These are phyloP conservation scores for Chytridium lagenaria DNA, from an alignment of 371 early-diverging fungal species.

Conservation along the genomic window DNA sequence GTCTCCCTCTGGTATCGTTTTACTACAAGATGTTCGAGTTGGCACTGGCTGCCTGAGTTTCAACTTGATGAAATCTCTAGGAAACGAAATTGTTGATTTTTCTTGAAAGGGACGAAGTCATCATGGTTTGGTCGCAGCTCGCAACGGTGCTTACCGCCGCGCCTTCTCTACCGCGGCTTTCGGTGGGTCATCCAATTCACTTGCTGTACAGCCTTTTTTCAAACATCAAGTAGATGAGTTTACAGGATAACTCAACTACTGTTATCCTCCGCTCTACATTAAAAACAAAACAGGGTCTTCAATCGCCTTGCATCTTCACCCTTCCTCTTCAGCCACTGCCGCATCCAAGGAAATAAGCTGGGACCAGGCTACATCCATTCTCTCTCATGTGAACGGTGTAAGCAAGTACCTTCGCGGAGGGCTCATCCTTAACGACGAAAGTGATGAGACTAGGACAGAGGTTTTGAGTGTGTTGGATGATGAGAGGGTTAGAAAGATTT, in stretches of 20 bases:
- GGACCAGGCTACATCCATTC: conserved; percentile 31
- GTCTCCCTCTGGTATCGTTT: too few species aligned
- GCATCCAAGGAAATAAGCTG: conserved; percentile 24
- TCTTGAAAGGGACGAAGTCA: background rate
- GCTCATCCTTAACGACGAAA: background rate
- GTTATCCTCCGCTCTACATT: too few species aligned
- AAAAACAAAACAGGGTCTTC: background rate
- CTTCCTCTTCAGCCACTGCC: background rate
- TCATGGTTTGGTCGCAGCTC: background rate
- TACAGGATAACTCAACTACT: too few species aligned
- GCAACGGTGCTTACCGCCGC: background rate
- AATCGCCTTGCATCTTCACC: background rate
- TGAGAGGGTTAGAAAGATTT: conserved; percentile 5
- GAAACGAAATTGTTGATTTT: too few species aligned
- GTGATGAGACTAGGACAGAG: conserved; percentile 3
- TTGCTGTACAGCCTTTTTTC: too few species aligned
- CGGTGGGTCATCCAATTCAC: too few species aligned
- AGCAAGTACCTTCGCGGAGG: conserved; percentile 16
- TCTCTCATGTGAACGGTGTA: conserved; percentile 38
- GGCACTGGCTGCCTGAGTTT: too few species aligned
- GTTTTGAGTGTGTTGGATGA: conserved; percentile 11
- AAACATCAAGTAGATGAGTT: too few species aligned
- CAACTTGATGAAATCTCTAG: too few species aligned
- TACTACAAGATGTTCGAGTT: too few species aligned
- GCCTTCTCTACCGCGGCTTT: background rate